Base-by-base conservation (phyloP, 2,329 filamentous ascomycete genomes). In the Neoarthrinium moseri region DNA sequence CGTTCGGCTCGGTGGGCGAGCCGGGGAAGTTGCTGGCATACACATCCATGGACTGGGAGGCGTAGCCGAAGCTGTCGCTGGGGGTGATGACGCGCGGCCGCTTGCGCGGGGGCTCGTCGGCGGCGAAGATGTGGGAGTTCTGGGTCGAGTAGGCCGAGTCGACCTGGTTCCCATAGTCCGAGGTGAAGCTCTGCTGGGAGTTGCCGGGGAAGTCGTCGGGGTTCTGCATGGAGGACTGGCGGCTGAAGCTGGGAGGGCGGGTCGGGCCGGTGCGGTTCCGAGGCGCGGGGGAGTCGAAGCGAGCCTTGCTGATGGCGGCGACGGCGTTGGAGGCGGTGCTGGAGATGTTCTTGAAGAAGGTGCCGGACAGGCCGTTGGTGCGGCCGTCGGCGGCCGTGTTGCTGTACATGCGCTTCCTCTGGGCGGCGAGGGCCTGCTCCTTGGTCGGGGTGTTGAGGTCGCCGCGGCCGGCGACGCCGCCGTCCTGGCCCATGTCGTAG, bases 271-370 rank as follows among this genome's bases (percentile, higher is more conserved):
- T 83, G 24, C 80, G 78, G 46, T 71, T 75, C 48, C 87, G 76
- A 4, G 87, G 87, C 6, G 80, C 86, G 2, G 91, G 91, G 2
- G 91, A 96, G 63, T 96, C 91, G 57, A 96, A 87, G 11, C 92
- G 82, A 13, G 94, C 92, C 71, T 97, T 96, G 78, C 89, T 96
- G 67, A 99, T 95, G 48, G 94, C 92, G 51, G 91, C 91, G 46
- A 99, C 89, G 22, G 94, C 94, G 58, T 91, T 92, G 4, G 89
- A 94, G 1, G 94, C 91, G 2, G 91, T 95, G 52, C 84, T 87
- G 4, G 92, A 97, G 53, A 99, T 97, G 61, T 95, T 96, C 62
- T 91, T 91, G 73, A 99, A 97, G 64, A 96, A 96, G 2, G 94
- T 96, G 15, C 91, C 91, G 37, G 87, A 84, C 15, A 83, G 56